Base-by-base conservation (phyloP, 2,329 filamentous ascomycete genomes). In the Aspergillus sp. region DNA sequence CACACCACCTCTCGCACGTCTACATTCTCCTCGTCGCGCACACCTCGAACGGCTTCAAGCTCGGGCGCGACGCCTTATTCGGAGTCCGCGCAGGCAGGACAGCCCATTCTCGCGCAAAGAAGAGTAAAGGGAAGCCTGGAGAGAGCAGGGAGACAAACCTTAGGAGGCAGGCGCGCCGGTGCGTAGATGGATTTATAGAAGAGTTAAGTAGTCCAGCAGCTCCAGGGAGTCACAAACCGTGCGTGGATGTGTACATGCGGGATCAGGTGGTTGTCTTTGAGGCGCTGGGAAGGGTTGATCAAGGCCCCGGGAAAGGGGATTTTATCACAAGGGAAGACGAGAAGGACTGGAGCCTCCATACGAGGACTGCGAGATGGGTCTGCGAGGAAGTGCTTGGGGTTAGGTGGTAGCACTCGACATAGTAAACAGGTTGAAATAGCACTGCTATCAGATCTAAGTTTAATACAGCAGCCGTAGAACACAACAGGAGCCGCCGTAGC, bases 201-300 rank as follows among this genome's bases (percentile, higher is more conserved):
- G 71, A 77, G 36, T 51, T 72, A 27, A 48, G 53, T 8, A 57
- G 64, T 15, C 27, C 37, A 36, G 60, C 55, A 0, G n/a, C 38
- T 26, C 29, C 14, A 13, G 15, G 17, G 7, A 43, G 16, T 25
- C 37, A 31, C 32, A 40, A 37, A 32, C 64, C 68, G 0, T 70
- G 63, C 42, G 64, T 75, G 3, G 74, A 78, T 43, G 62, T 66
- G 45, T 61, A 66, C 39, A 63, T 75, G 64, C 57, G 69, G 26
- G 75, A 78, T 49, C 74, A 78, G 44, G 42, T 78, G 15, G 68
- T 76, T 1, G 61, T 78, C 1, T 78, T 75, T 36, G 71, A 77
- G 45, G 70, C 70, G 11, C 51, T 79, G 13, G 70, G 71, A 4
- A 43, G 54, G 49, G 47, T n/a, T 8, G 22, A 12, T n/a, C 48